phyloP scores from a whole-genome alignment of 2,329 filamentous ascomycete species.

The Juglanconis oblonga region DNA sequence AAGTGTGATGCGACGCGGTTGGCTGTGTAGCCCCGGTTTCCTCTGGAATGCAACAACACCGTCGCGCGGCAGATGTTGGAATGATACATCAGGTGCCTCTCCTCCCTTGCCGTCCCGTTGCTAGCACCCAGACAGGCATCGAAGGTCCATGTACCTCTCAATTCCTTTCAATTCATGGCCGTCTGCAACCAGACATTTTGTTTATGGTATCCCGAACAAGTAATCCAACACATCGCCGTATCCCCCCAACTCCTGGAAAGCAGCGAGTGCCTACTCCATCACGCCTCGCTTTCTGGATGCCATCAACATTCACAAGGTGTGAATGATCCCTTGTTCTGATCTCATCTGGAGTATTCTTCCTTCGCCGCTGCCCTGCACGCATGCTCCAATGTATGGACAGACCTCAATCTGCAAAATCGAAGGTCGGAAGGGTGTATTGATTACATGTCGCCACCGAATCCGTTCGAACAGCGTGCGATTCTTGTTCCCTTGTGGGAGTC shows the following conservation, averaged over 20 bases:
- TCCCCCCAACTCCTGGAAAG: not conserved
- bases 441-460: not conserved
- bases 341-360: not conserved
- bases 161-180: not conserved
- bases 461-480: not conserved
- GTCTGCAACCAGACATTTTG: not conserved
- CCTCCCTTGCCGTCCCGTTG: not conserved
- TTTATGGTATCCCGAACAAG: not conserved
- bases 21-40: conserved; percentile 1
- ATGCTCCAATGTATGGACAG: not conserved
- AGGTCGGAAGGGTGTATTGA: not conserved
- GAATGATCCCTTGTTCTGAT: too few species aligned
- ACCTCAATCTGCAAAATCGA: not conserved
- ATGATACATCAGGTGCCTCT: not conserved
- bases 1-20: not conserved
- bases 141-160: not conserved
- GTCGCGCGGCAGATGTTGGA: not conserved
- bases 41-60: conserved; percentile 4
- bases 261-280: not conserved
- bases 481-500: not conserved
- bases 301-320: not conserved
- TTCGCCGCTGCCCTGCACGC: not conserved
- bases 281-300: not conserved
- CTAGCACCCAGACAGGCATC: not conserved
- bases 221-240: not conserved